These are phyloP conservation scores for Xylariaceae sp. DNA, from an alignment of 2,329 filamentous ascomycete species.

Conservation along the genomic window DNA sequence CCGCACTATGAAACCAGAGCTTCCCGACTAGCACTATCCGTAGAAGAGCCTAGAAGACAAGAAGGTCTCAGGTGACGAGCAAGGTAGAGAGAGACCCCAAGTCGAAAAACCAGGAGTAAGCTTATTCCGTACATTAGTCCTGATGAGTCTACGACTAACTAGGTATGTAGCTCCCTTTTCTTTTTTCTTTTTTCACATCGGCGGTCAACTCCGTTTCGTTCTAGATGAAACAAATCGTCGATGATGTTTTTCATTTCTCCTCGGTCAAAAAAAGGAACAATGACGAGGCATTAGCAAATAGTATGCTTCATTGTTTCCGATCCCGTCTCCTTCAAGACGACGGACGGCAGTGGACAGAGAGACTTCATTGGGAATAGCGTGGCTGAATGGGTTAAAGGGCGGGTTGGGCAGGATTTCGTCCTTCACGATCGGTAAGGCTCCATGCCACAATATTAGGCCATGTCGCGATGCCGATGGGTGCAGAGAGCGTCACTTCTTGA, in stretches of 20 bases:
- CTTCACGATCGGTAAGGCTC: constrained; percentile 8
- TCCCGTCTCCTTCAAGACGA: background rate
- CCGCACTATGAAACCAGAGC: constrained; percentile 9
- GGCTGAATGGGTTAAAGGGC: constrained; percentile 2
- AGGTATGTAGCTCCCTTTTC: background rate
- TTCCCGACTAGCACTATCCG: constrained; percentile 3
- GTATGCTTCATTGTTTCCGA: constrained; percentile 1
- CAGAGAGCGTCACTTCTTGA: background rate
- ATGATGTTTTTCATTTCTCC: background rate
- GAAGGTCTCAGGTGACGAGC: background rate
- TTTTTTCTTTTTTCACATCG: background rate
- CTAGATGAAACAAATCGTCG: constrained; percentile 1
- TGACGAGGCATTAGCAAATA: constrained; percentile 8
- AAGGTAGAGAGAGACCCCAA: background rate
- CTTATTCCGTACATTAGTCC: background rate
- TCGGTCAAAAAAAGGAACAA: background rate
- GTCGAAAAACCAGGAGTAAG: background rate
- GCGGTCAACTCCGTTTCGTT: background rate
- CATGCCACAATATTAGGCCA: background rate
- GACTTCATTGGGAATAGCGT: constrained; percentile 10
- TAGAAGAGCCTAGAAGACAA: background rate
- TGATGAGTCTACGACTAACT: background rate
- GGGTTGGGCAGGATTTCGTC: constrained; percentile 8
- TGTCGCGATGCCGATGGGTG: background rate
- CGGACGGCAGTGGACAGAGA: constrained; percentile 4